Evolutionary conservation across 2,329 filamentous ascomycete species (phyloP).

Genomic region (Diaporthe sp.): DNA sequence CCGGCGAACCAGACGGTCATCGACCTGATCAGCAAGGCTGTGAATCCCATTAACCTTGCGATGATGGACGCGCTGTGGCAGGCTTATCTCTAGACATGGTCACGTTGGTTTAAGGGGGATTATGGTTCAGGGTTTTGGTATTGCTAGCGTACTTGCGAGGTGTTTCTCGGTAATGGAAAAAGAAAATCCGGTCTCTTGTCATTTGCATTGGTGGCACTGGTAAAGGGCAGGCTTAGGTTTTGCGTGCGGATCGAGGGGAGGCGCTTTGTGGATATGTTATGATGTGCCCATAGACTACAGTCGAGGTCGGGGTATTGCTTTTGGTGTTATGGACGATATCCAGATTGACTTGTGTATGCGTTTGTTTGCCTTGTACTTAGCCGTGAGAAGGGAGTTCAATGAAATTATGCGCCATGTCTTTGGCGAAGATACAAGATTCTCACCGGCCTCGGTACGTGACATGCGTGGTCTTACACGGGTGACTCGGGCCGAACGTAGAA

Average conservation of each 20-base stretch:
- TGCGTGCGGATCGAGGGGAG: neutral
- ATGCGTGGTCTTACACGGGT: neutral
- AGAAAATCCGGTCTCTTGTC: neutral
- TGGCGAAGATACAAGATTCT: neutral
- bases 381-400: neutral
- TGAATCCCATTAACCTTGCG: slow-evolving; percentile 90
- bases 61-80: slow-evolving; percentile 96
- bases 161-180: slow-evolving; percentile 20
- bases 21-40: slow-evolving; percentile 91
- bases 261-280: slow-evolving; percentile 10
- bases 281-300: neutral
- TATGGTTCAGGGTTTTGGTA: slow-evolving; percentile 3
- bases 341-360: slow-evolving; percentile 9
- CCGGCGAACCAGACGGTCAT: slow-evolving; percentile 98
- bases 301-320: neutral
- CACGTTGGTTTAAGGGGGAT: neutral
- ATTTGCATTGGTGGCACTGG: neutral
- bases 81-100: slow-evolving; percentile 79
- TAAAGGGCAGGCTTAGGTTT: neutral
- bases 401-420: neutral
- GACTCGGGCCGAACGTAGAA: neutral
- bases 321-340: slow-evolving; percentile 29
- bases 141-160: neutral
- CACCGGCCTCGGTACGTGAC: neutral
- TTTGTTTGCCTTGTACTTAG: neutral